Evolutionary conservation across 768 basidiomycete species (phyloP), one percentile per base, ranked within the genome.

Genomic region (Lactarius quietus): DNA sequence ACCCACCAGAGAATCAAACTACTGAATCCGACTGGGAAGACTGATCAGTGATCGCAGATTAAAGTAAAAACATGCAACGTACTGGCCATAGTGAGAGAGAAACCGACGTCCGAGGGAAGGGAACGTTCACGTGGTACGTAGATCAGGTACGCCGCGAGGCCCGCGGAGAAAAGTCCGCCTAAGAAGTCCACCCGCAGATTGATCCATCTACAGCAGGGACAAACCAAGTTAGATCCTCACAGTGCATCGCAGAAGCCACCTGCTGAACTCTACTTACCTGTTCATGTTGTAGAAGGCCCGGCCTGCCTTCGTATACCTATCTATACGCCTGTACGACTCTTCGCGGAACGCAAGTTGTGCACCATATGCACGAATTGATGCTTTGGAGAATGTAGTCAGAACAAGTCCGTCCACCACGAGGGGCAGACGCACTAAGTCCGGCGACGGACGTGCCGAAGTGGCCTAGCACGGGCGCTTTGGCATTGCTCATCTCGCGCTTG

Each of bases 401-500:
- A 63, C 28, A 8, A 52, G 29, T 31, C 1, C 15, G 6, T 4
- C 7, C 18, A 2, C 28, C 39, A 2, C 15, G 69, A 75, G 59
- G 33, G 33, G 33, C 3, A 33, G 33, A 3, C 33, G 33, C 51
- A 81, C 80, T 73, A n/a, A 83, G 67, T 39, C 85, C 85, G 15
- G 79, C 72, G 23, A 85, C 79, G 2, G 83, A 81, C 18, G 83
- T 81, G 7, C 80, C 78, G 67, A 86, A 83, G 65, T 82, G 81
- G 20, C 78, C 80, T 58, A 82, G 76, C 2, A 84, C 77, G 0
- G 84, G 84, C 7, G 80, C 76, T 52, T 79, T 78, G 6, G 78
- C 77, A 61, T 81, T 82, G 52, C 79, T 82, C 81, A 82, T 81
- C 72, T 84, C 82, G 23, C 84, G 77, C 74, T 86, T 86, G 66